Percentiles rank a stretch among this genome's conserved stretches.
These are phyloP conservation scores for Calocybe gambosa DNA, from an alignment of 1,284 basidiomycete species.

Conservation along the genomic window DNA sequence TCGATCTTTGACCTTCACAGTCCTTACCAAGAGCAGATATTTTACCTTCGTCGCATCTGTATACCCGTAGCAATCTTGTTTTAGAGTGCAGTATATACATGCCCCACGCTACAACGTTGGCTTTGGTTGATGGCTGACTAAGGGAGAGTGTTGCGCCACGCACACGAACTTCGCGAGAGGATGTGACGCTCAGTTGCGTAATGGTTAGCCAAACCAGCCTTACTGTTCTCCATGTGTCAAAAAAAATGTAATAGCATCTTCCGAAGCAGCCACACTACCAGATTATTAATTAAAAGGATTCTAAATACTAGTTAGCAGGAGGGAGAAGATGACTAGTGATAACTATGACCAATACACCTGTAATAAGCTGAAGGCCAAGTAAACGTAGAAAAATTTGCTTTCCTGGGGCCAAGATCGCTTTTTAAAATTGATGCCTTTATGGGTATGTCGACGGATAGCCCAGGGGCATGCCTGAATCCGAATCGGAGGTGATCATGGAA, in stretches of 20 bases:
- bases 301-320: neutral
- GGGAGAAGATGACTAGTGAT: neutral
- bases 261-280: neutral
- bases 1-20: constrained; percentile 18
- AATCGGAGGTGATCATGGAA: constrained; percentile 4
- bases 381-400: neutral
- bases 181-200: too few species aligned
- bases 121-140: neutral
- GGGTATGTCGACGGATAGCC: neutral
- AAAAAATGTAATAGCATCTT: neutral
- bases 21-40: constrained; percentile 16
- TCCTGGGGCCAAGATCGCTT: neutral
- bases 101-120: neutral
- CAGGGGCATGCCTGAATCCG: neutral
- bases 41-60: constrained; percentile 7
- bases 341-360: neutral
- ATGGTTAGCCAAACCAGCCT: neutral
- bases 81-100: constrained; percentile 16
- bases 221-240: too few species aligned
- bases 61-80: constrained; percentile 18
- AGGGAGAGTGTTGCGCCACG: neutral
- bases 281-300: neutral
- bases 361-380: neutral
- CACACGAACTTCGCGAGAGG: neutral
- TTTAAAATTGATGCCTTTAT: neutral